phyloP scores from a whole-genome alignment of 2,329 filamentous ascomycete genomes.

The Pseudogymnoascus sp. region DNA sequence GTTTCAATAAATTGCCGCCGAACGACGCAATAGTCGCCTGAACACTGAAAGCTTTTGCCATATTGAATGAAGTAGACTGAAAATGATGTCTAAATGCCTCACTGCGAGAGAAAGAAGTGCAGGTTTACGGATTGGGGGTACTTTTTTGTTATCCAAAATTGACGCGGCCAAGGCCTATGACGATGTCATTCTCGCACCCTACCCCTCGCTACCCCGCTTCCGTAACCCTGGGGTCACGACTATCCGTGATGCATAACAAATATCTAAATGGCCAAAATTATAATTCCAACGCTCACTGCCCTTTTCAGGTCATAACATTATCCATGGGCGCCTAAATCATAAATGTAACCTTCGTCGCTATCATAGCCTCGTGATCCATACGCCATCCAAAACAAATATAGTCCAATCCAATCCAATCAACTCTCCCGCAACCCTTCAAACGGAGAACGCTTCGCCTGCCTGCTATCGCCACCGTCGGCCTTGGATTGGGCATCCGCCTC shows the following conservation, averaged over 20 bases:
- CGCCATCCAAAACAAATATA: slow-evolving; percentile 1
- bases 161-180: neutral
- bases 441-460: slow-evolving; percentile 2
- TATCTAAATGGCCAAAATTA: neutral
- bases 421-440: neutral
- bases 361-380: slow-evolving; percentile 3
- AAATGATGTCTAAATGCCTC: neutral
- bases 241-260: neutral
- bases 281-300: neutral
- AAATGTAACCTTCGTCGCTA: neutral
- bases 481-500: slow-evolving; percentile 38
- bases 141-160: neutral
- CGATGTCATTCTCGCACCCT: neutral
- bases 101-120: neutral
- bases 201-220: slow-evolving; percentile 5
- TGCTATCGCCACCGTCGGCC: neutral
- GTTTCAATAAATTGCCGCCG: slow-evolving; percentile 90
- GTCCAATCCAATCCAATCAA: slow-evolving; percentile 4
- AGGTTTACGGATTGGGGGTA: neutral
- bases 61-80: neutral
- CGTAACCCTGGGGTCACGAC: slow-evolving; percentile 1
- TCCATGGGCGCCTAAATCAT: slow-evolving; percentile 3
- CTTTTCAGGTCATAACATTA: neutral
- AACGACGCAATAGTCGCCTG: slow-evolving; percentile 86
- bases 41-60: slow-evolving; percentile 58